Evolutionary conservation across 1,284 basidiomycete species (phyloP), one percentile per base, ranked within the genome.

Genomic region (Fomitopsis schrenkii): DNA sequence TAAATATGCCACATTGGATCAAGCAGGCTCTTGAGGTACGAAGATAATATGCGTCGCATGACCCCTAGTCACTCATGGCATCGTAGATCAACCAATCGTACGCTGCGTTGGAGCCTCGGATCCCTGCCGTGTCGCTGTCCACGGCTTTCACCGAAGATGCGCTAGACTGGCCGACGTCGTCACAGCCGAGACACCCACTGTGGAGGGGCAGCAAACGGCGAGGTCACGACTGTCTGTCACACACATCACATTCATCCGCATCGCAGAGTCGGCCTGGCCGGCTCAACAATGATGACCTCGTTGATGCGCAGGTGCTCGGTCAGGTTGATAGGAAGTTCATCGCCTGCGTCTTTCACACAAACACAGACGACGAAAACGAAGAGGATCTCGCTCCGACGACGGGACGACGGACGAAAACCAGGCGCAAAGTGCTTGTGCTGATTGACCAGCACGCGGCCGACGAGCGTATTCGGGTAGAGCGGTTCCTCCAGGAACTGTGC

Each of bases 381-480:
- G 14, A 33, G 12, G 28, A 30, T 3, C 28, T 15, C 6, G n/a
- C 7, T 2, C 48, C 6, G 12, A 33, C 17, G 28, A 8, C 38
- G 36, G 44, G 63, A 38, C 44, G 61, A 73, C 4, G n/a, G 33
- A 10, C 6, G n/a, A 54, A 33, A 5, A 54, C 36, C 17, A 54
- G 35, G 1, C 57, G 61, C 5, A 58, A 59, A 4, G 58, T 79
- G n/a, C 78, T 98, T 36, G 80, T 95, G 30, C 80, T 97, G 60
- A 82, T 98, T 50, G 96, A 98, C 76, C 96, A 98, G 74, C 96
- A 98, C 71, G 96, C 96, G 5, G 96, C 95, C 8, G 94, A 97
- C 71, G 96, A 98, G 75, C 86, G 96, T 9, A 79, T 96, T 35
- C 85, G 94, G 26, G 91, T 97, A 54, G 96, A 98, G 74, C 77